phyloP scores from a whole-genome alignment of 495 filamentous ascomycete species.

The Hyaloscypha bicolor region DNA sequence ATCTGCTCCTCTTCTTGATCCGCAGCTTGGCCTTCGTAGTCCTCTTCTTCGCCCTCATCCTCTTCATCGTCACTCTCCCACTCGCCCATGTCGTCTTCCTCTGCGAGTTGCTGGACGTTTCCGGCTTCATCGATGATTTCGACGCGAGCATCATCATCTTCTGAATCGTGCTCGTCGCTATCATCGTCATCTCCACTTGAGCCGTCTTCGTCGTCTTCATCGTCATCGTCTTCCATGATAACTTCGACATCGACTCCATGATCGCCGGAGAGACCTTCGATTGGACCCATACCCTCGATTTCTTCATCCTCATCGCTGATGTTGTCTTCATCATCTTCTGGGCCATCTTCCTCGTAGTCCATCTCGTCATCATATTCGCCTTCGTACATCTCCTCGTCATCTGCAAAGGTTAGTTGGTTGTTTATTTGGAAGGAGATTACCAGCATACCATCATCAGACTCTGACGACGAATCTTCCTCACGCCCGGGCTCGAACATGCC shows the following conservation, averaged over 20 bases:
- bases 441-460: slow-evolving; percentile 58
- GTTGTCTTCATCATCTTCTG: slow-evolving; percentile 80
- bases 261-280: slow-evolving; percentile 84
- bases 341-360: slow-evolving; percentile 83
- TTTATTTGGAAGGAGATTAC: not conserved
- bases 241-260: slow-evolving; percentile 79
- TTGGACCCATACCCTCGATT: slow-evolving; percentile 75
- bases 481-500: slow-evolving; percentile 90
- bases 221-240: slow-evolving; percentile 69
- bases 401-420: slow-evolving; percentile 40
- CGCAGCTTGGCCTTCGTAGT: slow-evolving; percentile 50
- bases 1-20: slow-evolving; percentile 44
- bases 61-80: slow-evolving; percentile 60
- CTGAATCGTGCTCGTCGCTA: slow-evolving; percentile 41
- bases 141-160: slow-evolving; percentile 49
- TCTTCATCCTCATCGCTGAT: slow-evolving; percentile 91
- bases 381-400: slow-evolving; percentile 81
- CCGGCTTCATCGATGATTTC: slow-evolving; percentile 61
- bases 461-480: slow-evolving; percentile 76
- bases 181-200: slow-evolving; percentile 4
- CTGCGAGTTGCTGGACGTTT: slow-evolving; percentile 37
- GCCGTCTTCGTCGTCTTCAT: slow-evolving; percentile 48
- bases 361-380: slow-evolving; percentile 87
- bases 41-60: slow-evolving; percentile 43
- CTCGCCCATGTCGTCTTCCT: slow-evolving; percentile 55